Evolutionary conservation across 768 basidiomycete genomes (phyloP).

Genomic region (Neoboletus magnificus): DNA sequence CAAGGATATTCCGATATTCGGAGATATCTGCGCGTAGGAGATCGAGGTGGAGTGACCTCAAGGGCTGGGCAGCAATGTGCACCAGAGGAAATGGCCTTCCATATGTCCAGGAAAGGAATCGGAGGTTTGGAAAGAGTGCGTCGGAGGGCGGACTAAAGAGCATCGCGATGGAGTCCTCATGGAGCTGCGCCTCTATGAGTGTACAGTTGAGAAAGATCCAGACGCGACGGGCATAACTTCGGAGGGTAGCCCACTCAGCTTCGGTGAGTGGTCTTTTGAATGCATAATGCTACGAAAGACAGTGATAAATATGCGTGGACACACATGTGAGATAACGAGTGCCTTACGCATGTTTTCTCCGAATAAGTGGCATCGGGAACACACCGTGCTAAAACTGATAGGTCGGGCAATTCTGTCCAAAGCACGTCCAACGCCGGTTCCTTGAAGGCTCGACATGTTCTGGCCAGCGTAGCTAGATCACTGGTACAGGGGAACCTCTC

Average conservation of each 20-base stretch:
- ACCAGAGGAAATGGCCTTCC: background rate
- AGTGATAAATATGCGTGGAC: background rate
- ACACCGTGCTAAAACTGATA: background rate
- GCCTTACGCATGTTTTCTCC: background rate
- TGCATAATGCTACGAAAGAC: background rate
- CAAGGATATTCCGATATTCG: background rate
- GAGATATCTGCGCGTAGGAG: background rate
- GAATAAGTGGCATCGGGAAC: background rate
- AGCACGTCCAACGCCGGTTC: constrained; percentile 10
- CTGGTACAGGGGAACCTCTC: background rate
- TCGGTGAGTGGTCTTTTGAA: constrained; percentile 4
- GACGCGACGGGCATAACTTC: background rate
- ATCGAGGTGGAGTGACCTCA: constrained; percentile 1
- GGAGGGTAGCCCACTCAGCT: background rate
- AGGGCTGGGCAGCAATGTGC: background rate
- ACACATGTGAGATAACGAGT: background rate
- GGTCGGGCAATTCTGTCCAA: constrained; percentile 3
- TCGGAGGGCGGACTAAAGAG: background rate
- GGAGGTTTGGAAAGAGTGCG: constrained; percentile 1
- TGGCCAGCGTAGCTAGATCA: constrained; percentile 1
- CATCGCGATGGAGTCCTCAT: background rate
- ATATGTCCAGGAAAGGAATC: background rate
- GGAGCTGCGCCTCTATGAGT: background rate
- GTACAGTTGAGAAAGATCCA: constrained; percentile 1
- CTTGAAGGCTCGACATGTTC: too few species aligned